Conservation (phyloP, 2,329 filamentous ascomycete species). For the Colletotrichum destructivum region DNA sequence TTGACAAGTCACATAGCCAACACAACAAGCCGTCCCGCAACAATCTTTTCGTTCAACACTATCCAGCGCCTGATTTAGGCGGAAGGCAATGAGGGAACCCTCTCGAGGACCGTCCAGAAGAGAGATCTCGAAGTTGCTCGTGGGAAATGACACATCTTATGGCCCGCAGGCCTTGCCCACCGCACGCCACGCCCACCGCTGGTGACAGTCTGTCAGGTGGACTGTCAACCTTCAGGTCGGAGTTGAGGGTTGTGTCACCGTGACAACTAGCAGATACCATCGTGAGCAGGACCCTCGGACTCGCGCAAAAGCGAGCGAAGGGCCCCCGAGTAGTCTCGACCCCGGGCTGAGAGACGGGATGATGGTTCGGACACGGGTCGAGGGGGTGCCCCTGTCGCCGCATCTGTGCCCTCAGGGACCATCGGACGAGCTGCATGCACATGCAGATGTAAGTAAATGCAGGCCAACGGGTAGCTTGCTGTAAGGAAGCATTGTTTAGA, state of each 20-base stretch:
- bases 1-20: too few species aligned
- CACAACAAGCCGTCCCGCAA: too few species aligned
- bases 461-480: neutral
- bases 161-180: constrained; percentile 1
- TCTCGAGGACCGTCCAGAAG: neutral
- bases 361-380: constrained; percentile 24
- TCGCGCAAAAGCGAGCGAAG: neutral
- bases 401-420: constrained; percentile 30
- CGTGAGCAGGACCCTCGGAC: neutral
- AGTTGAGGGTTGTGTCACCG: constrained; percentile 24
- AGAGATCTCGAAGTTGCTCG: neutral
- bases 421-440: constrained; percentile 3
- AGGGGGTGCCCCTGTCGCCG: neutral
- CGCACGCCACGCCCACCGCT: constrained; percentile 30
- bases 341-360: constrained; percentile 5
- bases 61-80: too few species aligned
- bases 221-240: constrained; percentile 15
- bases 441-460: constrained; percentile 9
- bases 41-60: too few species aligned
- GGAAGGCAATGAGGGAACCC: neutral
- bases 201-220: constrained; percentile 36
- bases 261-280: constrained; percentile 7
- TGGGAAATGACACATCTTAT: neutral
- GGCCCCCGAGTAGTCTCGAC: neutral
- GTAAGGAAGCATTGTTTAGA: neutral